Conservation (phyloP, 805 yeast genomes). For the Metschnikowia lunata region DNA sequence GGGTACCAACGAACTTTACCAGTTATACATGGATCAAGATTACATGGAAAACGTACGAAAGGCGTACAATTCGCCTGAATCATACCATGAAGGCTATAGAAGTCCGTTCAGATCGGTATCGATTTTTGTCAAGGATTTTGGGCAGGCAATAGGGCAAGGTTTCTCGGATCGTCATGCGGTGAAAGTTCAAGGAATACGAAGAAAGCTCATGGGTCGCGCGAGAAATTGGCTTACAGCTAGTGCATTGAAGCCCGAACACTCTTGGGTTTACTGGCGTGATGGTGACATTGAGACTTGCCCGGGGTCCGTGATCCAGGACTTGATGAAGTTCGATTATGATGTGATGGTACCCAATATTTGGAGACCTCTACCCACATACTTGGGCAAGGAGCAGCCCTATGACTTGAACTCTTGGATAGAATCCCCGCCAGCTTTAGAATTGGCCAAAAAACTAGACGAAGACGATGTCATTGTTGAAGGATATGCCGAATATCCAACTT, state of each 20-base stretch:
- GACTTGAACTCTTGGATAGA: conserved; percentile 97
- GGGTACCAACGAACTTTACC: conserved; percentile 60
- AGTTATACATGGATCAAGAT: conserved; percentile 62
- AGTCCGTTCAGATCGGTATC: conserved; percentile 75
- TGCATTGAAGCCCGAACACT: conserved; percentile 76
- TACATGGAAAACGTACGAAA: conserved; percentile 54
- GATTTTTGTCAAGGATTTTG: conserved; percentile 77
- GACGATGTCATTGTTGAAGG: conserved; percentile 89
- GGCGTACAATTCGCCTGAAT: conserved; percentile 58
- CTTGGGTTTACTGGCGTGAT: conserved; percentile 92
- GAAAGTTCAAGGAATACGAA: conserved; percentile 77
- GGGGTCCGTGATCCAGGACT: conserved; percentile 65
- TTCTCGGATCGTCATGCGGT: conserved; percentile 81
- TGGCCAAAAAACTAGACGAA: conserved; percentile 62
- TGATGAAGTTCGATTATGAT: conserved; percentile 67
- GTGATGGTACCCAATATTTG: conserved; percentile 87
- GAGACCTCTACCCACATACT: conserved; percentile 92
- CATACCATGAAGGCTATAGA: conserved; percentile 53
- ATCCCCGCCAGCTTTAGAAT: conserved; percentile 65
- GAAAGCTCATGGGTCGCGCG: conserved; percentile 84
- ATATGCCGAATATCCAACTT: conserved; percentile 80
- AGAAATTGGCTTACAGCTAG: conserved; percentile 76
- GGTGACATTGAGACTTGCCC: conserved; percentile 83
- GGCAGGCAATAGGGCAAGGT: conserved; percentile 82
- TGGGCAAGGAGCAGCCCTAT: conserved; percentile 89